Evolutionary conservation across 352 stramenopile species (phyloP).

Genomic region (Phytophthora cryptogea): DNA sequence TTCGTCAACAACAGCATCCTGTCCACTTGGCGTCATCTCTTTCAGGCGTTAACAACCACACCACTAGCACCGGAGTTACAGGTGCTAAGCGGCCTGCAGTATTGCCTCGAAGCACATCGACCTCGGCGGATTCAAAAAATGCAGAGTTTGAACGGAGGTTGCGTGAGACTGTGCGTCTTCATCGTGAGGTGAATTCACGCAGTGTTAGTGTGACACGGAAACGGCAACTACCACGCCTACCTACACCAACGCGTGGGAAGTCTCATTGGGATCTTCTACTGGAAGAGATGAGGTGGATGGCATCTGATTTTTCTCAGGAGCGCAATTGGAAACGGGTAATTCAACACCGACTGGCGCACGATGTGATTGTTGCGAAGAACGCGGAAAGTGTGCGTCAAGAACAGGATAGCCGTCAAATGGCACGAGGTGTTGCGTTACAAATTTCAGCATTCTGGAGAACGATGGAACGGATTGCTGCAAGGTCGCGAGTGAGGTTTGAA

Average conservation of each 20-base stretch:
- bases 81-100: conserved; percentile 9
- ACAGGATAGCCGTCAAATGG: conserved; percentile 65
- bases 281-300: conserved; percentile 97
- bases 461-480: conserved; percentile 83
- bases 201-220: conserved; percentile 58
- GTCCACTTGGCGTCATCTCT: conserved; percentile 10
- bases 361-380: conserved; percentile 72
- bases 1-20: conserved; percentile 24
- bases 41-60: conserved; percentile 13
- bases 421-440: conserved; percentile 66
- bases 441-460: conserved; percentile 85
- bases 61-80: conserved; percentile 15
- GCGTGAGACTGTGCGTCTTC: conserved; percentile 50
- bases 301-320: conserved; percentile 96
- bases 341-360: conserved; percentile 62
- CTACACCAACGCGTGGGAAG: conserved; percentile 53
- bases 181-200: conserved; percentile 44
- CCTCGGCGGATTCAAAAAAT: conserved; percentile 32
- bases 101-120: conserved; percentile 13
- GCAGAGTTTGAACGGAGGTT: conserved; percentile 58
- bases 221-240: conserved; percentile 67
- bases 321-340: conserved; percentile 94
- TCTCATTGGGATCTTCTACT: conserved; percentile 95
- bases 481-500: conserved; percentile 78
- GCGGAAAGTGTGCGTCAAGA: conserved; percentile 70